These are phyloP conservation scores for Pichia rugopelliculosa DNA, from an alignment of 805 yeast genomes.

Conservation along the genomic window DNA sequence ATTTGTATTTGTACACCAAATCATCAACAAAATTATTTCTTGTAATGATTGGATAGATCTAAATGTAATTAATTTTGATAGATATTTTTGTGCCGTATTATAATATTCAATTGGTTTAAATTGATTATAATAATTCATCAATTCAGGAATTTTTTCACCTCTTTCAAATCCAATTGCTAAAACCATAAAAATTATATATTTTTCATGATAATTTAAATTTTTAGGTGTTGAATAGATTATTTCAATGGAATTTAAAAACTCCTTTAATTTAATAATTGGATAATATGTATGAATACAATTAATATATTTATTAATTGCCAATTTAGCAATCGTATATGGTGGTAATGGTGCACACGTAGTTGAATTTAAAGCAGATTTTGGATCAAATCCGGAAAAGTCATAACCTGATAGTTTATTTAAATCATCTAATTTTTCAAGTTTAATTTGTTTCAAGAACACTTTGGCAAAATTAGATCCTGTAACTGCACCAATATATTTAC, in stretches of 20 bases:
- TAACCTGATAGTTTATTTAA: conserved; percentile 1
- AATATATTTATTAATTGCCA: conserved; percentile 14
- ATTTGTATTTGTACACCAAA: conserved; percentile 18
- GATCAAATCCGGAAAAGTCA: conserved; percentile 14
- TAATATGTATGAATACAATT: conserved; percentile 17
- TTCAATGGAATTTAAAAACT: conserved; percentile 8
- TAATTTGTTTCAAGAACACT: conserved; percentile 16
- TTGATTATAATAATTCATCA: conserved; percentile 11
- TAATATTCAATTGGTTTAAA: conserved; percentile 18
- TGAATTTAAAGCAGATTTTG: conserved; percentile 3
- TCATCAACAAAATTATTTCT: conserved; percentile 15
- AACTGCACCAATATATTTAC: conserved; percentile 20
- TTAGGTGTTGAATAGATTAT: conserved; percentile 12
- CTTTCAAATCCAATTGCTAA: conserved; percentile 17
- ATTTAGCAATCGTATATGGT: conserved; percentile 10
- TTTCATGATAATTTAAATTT: conserved; percentile 15
- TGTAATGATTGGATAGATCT: conserved; percentile 18
- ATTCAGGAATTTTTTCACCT: conserved; percentile 2
- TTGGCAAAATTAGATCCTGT: conserved; percentile 22
- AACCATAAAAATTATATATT: conserved; percentile 18
- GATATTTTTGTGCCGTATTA: conserved; percentile 18
- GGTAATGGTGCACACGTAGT: conserved; percentile 21
- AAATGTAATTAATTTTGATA: conserved; percentile 13
- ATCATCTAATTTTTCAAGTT: conserved; percentile 14
- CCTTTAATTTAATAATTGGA: conserved; percentile 15